Conservation (phyloP, 192 early-diverging fungal genomes). For the Coemansia sp. region DNA sequence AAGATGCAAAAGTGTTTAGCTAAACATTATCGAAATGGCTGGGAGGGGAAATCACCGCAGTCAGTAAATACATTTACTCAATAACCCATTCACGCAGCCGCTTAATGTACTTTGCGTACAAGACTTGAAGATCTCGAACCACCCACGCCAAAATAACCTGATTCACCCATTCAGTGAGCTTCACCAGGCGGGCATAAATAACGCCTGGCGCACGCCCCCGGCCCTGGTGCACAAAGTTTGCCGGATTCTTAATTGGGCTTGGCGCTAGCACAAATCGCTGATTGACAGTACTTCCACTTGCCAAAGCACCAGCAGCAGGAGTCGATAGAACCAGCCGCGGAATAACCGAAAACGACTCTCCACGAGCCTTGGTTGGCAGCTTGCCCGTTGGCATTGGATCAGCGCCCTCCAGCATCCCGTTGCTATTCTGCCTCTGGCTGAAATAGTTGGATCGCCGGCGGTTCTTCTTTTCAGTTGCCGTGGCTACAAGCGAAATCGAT, state of each 20-base stretch:
- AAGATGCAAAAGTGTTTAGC: not conserved
- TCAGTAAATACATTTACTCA: conserved; percentile 31
- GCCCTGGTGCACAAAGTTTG: conserved; percentile 46
- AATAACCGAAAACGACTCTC: conserved; percentile 42
- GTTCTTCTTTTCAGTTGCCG: conserved; percentile 38
- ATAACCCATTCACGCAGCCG: conserved; percentile 55
- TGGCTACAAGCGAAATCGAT: conserved; percentile 22
- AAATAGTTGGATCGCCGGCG: conserved; percentile 54
- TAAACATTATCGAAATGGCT: not conserved
- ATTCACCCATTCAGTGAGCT: conserved; percentile 51
- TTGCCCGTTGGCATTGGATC: conserved; percentile 22
- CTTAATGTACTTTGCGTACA: conserved; percentile 56
- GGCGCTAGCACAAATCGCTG: conserved; percentile 43
- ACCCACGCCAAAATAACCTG: conserved; percentile 55
- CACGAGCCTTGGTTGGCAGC: conserved; percentile 23
- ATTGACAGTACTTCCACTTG: conserved; percentile 3
- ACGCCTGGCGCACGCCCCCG: conserved; percentile 49
- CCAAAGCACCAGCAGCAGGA: not conserved
- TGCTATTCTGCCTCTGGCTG: conserved; percentile 44
- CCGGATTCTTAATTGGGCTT: conserved; percentile 51
- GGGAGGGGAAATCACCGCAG: not conserved
- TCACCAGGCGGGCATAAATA: conserved; percentile 50
- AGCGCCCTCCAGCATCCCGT: conserved; percentile 3
- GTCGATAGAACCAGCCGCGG: conserved; percentile 30
- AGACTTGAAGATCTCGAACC: conserved; percentile 52